Base-by-base conservation (phyloP, 192 early-diverging fungal genomes). In the Pilaira anomala region DNA sequence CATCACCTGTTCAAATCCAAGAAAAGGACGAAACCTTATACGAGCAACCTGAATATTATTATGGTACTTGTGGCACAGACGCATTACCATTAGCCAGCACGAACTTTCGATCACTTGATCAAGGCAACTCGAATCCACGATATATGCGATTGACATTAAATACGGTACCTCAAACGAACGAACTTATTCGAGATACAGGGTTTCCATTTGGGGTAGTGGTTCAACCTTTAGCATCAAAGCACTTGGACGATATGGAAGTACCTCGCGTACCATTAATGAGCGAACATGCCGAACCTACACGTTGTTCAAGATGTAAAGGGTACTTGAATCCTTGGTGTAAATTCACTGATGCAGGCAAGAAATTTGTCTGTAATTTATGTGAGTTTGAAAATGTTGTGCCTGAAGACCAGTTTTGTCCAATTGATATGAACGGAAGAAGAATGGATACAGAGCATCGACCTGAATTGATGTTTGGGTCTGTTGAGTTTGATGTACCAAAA, bases 341-440 rank as follows among this genome's bases (percentile, higher is more conserved):
- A 30, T 99, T 94, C 64, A 87, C 88, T 9, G 88, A 96, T 26
- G 95, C 95, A 11, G 97, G 97, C 16, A 85, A 91, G 49, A 89
- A 86, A 57, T 98, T 91, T 73, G 82, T 92, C 42, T 99, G 97
- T 72, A 99, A 99, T 71, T 69, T 99, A 66, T 99, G 97, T 77
- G 73, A 77, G 21, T 88, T 89, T 67, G 88, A 93, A 53, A 99
- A 93, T 71, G 83, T 62, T 66, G 89, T 97, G 18, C 87, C 93
- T 7, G 76, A 87, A 9, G 89, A 94, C 50, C 95, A 97, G 77
- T 98, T 96, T 67, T 89, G 87, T 72, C 94, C 95, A 74, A 74
- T 97, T 46, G 97, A 99, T 71, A 93, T 98, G 92, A 85, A 66
- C 33, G 94, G 94, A 13, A 77, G 89, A 25, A 87, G 96, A 13